Evolutionary conservation across 345 rosid species (phyloP).

Genomic region (Lepidium didymum): DNA sequence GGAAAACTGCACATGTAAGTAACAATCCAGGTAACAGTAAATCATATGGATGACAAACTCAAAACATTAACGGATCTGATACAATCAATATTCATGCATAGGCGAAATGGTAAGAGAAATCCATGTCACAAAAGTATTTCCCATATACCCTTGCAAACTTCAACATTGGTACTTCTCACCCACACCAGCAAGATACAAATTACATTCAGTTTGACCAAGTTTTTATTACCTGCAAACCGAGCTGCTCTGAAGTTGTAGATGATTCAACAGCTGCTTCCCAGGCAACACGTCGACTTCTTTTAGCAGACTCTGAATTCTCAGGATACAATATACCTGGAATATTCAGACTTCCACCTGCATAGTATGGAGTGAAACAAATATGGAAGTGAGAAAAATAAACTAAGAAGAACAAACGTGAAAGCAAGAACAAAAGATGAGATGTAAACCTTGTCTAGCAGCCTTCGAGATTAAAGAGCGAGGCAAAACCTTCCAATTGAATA

Average conservation of each 20-base stretch:
- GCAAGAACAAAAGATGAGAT: constrained; percentile 24
- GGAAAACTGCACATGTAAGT: background rate
- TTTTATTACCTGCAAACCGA: constrained; percentile 66
- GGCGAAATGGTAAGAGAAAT: background rate
- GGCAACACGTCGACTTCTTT: constrained; percentile 68
- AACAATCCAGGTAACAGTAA: background rate
- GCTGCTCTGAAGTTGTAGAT: constrained; percentile 71
- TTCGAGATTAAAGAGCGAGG: constrained; percentile 59
- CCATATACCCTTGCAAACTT: background rate
- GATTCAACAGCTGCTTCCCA: constrained; percentile 97
- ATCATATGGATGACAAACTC: background rate
- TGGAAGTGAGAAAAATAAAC: constrained; percentile 20
- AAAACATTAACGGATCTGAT: background rate
- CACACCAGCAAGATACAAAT: background rate
- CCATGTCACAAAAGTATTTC: background rate
- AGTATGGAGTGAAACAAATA: constrained; percentile 24
- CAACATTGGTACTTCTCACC: background rate
- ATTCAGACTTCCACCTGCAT: constrained; percentile 71
- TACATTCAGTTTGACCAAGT: background rate
- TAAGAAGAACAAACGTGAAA: background rate
- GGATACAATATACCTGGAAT: constrained; percentile 76
- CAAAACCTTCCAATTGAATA: constrained; percentile 81
- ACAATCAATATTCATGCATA: constrained; percentile 7
- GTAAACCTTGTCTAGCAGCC: constrained; percentile 90
- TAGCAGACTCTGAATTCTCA: constrained; percentile 76